Evolutionary conservation across 208 protist species (phyloP).

Genomic region (Willaertia magna): DNA sequence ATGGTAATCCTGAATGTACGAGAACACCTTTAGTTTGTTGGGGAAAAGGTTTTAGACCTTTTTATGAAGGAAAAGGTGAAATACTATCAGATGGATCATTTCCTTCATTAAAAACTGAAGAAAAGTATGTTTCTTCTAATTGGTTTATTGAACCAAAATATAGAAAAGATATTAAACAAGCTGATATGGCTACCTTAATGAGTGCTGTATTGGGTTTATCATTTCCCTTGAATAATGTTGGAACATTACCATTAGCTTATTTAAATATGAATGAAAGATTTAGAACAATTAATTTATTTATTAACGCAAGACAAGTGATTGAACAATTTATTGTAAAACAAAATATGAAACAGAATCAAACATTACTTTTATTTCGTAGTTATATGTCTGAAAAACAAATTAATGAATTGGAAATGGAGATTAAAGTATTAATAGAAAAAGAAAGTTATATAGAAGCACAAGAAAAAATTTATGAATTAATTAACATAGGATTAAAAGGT

Average conservation of each 20-base stretch:
- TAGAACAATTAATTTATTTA: neutral
- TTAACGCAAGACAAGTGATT: neutral
- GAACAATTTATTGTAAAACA: neutral
- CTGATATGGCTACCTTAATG: neutral
- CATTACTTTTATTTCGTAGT: neutral
- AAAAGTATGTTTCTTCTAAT: neutral
- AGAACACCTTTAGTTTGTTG: neutral
- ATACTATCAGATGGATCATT: neutral
- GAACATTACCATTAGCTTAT: neutral
- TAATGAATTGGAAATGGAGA: neutral
- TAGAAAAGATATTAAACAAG: neutral
- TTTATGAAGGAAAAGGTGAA: neutral
- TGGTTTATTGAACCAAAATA: neutral
- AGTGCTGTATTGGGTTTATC: neutral
- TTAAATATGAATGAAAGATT: neutral
- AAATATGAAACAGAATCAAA: neutral
- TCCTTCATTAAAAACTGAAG: neutral
- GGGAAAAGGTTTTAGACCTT: neutral
- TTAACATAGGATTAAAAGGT: neutral
- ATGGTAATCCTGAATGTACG: constrained; percentile 10
- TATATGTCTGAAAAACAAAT: neutral
- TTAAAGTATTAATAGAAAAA: neutral
- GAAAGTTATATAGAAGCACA: neutral
- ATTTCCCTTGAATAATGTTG: constrained; percentile 4
- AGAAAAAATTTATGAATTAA: neutral